A percentile compares a stretch with the other conserved stretches of the same genome.
Conservation (phyloP, 129 eudicot species). For the Apium graveolens region DNA sequence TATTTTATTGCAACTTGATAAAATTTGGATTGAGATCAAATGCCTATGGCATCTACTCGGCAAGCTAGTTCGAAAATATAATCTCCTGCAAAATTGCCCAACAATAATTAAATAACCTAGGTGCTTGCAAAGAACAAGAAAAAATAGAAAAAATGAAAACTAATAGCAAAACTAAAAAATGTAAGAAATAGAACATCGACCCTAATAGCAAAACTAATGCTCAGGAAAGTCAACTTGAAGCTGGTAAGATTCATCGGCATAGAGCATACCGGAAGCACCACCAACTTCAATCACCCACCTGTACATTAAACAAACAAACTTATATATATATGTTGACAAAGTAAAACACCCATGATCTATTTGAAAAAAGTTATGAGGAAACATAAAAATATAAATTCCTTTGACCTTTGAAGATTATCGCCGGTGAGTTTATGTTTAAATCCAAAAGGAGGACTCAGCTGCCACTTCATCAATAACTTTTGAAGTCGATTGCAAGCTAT, state of each 20-base stretch:
- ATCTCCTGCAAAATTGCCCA: no score
- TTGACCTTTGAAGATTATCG: conserved; percentile 98
- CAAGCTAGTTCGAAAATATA: no score
- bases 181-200: no score
- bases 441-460: conserved; percentile 82
- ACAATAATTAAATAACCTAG: no score
- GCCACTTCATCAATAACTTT: conserved; percentile 98
- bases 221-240: conserved; percentile 97
- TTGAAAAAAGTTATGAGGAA: neutral
- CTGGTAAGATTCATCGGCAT: conserved; percentile 70
- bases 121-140: no score
- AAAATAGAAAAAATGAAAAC: no score
- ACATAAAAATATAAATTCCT: no score
- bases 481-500: conserved; percentile 90
- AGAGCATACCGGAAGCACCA: conserved; percentile 86
- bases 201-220: no score
- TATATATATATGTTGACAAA: neutral
- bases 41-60: no score
- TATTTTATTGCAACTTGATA: no score
- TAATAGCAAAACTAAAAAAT: no score
- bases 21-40: no score
- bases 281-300: conserved; percentile 94
- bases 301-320: neutral
- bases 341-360: neutral
- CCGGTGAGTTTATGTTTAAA: conserved; percentile 69